Base-by-base conservation (phyloP, 1,284 basidiomycete species). In the Mrakiaceae sp. region DNA sequence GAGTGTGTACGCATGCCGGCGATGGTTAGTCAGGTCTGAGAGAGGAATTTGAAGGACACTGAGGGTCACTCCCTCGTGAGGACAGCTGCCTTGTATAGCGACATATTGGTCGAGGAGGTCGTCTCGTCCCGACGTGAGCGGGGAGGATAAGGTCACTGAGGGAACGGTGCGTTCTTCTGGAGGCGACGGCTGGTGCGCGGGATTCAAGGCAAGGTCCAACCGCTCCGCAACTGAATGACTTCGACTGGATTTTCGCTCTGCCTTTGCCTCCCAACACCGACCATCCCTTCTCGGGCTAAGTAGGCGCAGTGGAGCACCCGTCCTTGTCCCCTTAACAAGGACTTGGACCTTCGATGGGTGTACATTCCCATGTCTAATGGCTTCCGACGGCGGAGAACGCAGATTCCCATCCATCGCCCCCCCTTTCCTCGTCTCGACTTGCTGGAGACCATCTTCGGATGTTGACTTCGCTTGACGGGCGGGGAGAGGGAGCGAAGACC, bases 301-400 rank as follows among this genome's bases (percentile, higher is more conserved):
- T 27, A 27, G 27, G 27, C 27, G 27, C 27, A 27, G 27, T 27
- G 27, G 27, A 27, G 27, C 27, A 27, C 27, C 27, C 27, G 27
- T 27, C 27, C 27, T 27, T 27, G 27, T 27, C 27, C 27, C 27
- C 27, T 27, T 27, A 27, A 27, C 27, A 27, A 27, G 27, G 27
- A 27, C 27, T 27, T 27, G 27, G 27, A 42, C 3, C 50, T 52
- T 51, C 50, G 42, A 53, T 61, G 47, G 40, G 60, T 61, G 49
- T 61, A 49, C 51, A 61, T 61, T 61, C 14, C 60, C 60, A 14
- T 43, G 60, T 43, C 51, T 42, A 53, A 27, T 49, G 60, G 60
- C 60, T 61, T 61, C 60, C 60, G 60, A 51, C 60, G 60, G 60
- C 60, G 60, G 60, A 61, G 60, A 50, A 61, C 47, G 47, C 50